Base-by-base conservation (phyloP, 2,329 filamentous ascomycete genomes). In the Eutypa lata region DNA sequence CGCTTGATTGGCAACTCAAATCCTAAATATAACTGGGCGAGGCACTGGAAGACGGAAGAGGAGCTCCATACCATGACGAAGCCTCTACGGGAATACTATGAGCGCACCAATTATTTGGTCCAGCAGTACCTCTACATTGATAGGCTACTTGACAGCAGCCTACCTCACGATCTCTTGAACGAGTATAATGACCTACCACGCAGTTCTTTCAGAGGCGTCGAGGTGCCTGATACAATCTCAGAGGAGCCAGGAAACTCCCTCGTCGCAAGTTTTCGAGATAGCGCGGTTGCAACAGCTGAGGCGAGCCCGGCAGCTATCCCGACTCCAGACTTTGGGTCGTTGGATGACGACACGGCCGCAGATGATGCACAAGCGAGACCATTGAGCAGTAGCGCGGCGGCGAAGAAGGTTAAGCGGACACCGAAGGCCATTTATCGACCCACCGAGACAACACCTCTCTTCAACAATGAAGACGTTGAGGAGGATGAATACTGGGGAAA, bases 81-180 rank as follows among this genome's bases (percentile, higher is more conserved):
- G 68, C 79, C 84, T n/a, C 71, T 95, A 81, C 88, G 91, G 46
- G 67, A 87, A 65, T 97, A 96, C 73, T 96, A 97, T 66, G 87
- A 95, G 75, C 84, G 90, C 43, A 93, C 87, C 66, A 97, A 97
- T 72, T 86, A 87, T 61, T 78, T 97, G 43, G 85, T 97, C 54
- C 89, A 94, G 69, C 89, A 96, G 68, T 97, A 97, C 69, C 79
- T 95, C 57, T 97, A 95, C 69, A 96, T 97, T 62, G 93, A 97
- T 72, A 84, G 88, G 49, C 77, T 97, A 52, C 80, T 97, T 56
- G 91, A 96, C 72, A 96, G 91, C 8, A 92, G 90, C 28, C 82
- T 96, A n/a, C 92, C 92, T 2, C 92, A 96, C 66, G 87, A 93
- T 63, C 77, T 97, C 44, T 85, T 97, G 53, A 92, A 95, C 66